phyloP scores from a whole-genome alignment of 176 grass and related monocot genomes.

The Avena eriantha region DNA sequence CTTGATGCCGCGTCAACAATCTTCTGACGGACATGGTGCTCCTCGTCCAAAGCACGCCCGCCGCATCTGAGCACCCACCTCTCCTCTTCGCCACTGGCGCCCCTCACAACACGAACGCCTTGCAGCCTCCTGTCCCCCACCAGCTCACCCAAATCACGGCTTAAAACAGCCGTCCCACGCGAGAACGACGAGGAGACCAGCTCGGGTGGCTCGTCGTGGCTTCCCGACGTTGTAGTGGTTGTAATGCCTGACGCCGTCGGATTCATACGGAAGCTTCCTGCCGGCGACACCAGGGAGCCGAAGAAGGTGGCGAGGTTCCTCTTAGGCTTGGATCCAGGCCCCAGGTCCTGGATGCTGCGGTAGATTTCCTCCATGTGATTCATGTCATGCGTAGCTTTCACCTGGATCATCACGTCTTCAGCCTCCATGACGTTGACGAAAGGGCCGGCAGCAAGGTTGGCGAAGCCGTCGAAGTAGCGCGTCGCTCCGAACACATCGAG shows the following conservation, averaged over 20 bases:
- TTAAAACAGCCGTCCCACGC: background rate
- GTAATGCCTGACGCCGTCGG: background rate
- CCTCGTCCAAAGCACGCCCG: background rate
- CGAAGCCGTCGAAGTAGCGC: slow-evolving; percentile 48
- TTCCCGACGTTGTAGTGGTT: background rate
- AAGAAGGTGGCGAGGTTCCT: slow-evolving; percentile 34
- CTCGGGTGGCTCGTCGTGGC: background rate
- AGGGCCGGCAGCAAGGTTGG: background rate
- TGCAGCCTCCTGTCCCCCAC: slow-evolving; percentile 49
- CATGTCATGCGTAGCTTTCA: background rate
- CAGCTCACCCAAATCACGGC: slow-evolving; percentile 25
- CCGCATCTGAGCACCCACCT: slow-evolving; percentile 52
- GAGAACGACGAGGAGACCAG: background rate
- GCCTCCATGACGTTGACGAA: background rate
- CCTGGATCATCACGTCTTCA: background rate
- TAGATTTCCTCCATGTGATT: slow-evolving; percentile 15
- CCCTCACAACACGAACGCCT: slow-evolving; percentile 43
- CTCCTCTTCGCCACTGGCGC: slow-evolving; percentile 16
- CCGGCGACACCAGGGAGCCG: background rate
- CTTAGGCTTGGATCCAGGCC: background rate
- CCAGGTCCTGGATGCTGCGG: background rate
- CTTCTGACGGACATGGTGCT: background rate
- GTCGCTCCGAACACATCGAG: slow-evolving; percentile 59
- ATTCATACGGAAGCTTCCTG: slow-evolving; percentile 15
- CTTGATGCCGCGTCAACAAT: background rate